These are phyloP conservation scores for Primulina eburnea DNA, from an alignment of 257 asterid species.

Conservation along the genomic window DNA sequence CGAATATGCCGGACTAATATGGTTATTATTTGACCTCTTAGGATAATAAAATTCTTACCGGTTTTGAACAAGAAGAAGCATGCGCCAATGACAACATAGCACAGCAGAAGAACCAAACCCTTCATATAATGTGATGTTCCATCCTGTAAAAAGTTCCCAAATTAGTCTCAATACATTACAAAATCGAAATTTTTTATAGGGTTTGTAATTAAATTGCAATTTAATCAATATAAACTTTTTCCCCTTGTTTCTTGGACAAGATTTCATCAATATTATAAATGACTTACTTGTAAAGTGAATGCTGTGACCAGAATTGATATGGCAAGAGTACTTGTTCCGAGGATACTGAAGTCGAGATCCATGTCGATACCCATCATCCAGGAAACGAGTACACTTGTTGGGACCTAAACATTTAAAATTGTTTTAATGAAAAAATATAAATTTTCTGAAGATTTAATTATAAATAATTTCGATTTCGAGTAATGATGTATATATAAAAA, in stretches of 20 bases:
- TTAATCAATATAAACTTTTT: too few relatives aligned
- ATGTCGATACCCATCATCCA: constrained; percentile 66
- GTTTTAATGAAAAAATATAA: background rate
- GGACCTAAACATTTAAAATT: constrained; percentile 43
- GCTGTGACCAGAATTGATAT: constrained; percentile 65
- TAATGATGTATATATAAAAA: background rate
- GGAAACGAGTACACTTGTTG: constrained; percentile 54
- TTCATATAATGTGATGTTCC: constrained; percentile 91
- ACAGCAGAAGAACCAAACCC: constrained; percentile 72
- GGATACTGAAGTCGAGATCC: constrained; percentile 63
- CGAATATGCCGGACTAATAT: too few relatives aligned
- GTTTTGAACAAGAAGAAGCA: constrained; percentile 54
- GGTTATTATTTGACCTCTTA: background rate
- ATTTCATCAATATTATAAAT: too few relatives aligned
- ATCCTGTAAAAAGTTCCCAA: constrained; percentile 42
- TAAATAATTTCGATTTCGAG: background rate
- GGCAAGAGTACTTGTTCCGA: constrained; percentile 66
- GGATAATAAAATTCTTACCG: constrained; percentile 34
- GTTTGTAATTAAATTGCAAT: background rate
- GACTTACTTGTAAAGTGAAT: constrained; percentile 60
- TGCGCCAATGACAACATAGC: constrained; percentile 71
- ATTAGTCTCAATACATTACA: background rate
- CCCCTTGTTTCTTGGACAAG: background rate
- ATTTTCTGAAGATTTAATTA: too few relatives aligned
- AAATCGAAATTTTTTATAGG: too few relatives aligned